Evolutionary conservation across 2,329 filamentous ascomycete species (phyloP).

Genomic region (Fonsecaea pugnacius): DNA sequence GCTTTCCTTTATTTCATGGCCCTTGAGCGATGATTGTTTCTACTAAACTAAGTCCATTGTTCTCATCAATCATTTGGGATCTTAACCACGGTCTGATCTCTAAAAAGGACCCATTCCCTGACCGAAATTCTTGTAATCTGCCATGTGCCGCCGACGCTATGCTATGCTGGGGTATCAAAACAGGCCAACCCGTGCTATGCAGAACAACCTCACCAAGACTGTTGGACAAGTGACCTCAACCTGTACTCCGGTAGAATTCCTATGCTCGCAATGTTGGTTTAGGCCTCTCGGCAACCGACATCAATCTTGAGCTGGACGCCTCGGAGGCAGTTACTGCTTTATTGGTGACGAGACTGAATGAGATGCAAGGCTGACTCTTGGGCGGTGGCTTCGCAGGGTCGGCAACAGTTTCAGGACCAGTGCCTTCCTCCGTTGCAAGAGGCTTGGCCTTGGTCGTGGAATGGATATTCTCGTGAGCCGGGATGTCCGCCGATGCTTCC

Average conservation of each 20-base stretch:
- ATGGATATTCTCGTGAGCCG: constrained; percentile 15
- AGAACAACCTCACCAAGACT: constrained; percentile 34
- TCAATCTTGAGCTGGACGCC: constrained; percentile 23
- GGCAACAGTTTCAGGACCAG: constrained; percentile 7
- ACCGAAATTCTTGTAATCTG: constrained; percentile 17
- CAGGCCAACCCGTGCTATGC: constrained; percentile 32
- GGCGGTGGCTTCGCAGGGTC: constrained; percentile 12
- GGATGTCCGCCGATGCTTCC: constrained; percentile 30
- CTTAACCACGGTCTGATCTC: constrained; percentile 10
- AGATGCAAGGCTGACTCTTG: constrained; percentile 19
- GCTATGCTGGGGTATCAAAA: constrained; percentile 36
- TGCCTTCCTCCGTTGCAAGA: constrained; percentile 5
- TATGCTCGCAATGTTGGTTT: constrained; percentile 37
- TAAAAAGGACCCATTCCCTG: constrained; percentile 4
- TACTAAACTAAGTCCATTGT: constrained; percentile 15
- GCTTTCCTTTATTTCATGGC: constrained; percentile 5
- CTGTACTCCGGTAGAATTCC: constrained; percentile 27
- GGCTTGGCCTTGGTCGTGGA: constrained; percentile 4
- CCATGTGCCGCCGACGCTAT: constrained; percentile 33
- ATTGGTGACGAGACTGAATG: constrained; percentile 24
- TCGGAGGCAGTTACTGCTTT: constrained; percentile 13
- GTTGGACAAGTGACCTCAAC: constrained; percentile 23
- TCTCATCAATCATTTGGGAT: constrained; percentile 29
- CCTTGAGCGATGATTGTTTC: constrained; percentile 14
- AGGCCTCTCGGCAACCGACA: constrained; percentile 34